Evolutionary conservation across 352 stramenopile genomes (phyloP).

Genomic region (Globisporangium sylvaticum): DNA sequence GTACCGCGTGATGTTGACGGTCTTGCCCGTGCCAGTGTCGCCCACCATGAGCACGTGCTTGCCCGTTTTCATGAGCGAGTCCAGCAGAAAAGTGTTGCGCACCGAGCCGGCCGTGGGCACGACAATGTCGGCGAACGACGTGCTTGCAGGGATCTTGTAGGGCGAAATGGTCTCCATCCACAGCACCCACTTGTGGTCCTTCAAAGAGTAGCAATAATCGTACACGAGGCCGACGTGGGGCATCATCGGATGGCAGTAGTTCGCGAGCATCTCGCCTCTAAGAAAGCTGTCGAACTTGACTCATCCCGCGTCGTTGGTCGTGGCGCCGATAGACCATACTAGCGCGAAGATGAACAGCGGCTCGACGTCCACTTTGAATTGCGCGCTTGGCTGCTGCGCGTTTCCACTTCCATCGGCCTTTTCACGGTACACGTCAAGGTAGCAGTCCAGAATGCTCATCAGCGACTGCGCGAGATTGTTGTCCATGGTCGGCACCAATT

Average conservation of each 20-base stretch:
- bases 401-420: conserved; percentile 46
- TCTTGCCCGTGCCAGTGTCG: conserved; percentile 93
- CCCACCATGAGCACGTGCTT: conserved; percentile 95
- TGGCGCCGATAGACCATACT: conserved; percentile 91
- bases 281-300: conserved; percentile 89
- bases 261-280: conserved; percentile 74
- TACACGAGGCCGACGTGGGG: conserved; percentile 77
- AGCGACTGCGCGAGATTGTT: conserved; percentile 91
- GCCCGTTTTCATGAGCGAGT: conserved; percentile 72
- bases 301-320: conserved; percentile 85
- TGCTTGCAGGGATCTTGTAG: conserved; percentile 71
- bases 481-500: conserved; percentile 91
- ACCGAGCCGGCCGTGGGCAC: conserved; percentile 92
- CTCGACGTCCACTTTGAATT: conserved; percentile 80
- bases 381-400: conserved; percentile 37
- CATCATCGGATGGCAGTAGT: conserved; percentile 53
- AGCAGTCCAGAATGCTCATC: conserved; percentile 92
- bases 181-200: conserved; percentile 86
- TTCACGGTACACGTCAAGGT: conserved; percentile 62
- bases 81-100: conserved; percentile 90
- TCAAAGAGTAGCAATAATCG: conserved; percentile 89
- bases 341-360: conserved; percentile 91
- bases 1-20: conserved; percentile 90
- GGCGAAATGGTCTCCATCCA: conserved; percentile 92
- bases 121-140: conserved; percentile 90